phyloP scores from a whole-genome alignment of 2,329 filamentous ascomycete genomes.

The Venturia nashicola region DNA sequence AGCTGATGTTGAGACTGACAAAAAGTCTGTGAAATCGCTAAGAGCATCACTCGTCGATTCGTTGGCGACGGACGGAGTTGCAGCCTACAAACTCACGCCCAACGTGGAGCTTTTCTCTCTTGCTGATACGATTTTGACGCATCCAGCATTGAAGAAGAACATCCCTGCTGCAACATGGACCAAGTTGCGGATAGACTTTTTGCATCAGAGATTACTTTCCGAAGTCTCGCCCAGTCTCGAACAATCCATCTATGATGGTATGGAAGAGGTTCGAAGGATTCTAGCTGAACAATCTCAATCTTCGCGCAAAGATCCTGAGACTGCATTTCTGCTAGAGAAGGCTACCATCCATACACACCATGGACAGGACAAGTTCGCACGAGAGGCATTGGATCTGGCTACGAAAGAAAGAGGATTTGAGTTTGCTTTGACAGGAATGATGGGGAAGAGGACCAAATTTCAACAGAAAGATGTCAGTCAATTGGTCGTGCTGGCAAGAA shows the following conservation, averaged over 20 bases:
- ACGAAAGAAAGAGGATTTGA: conserved; percentile 55
- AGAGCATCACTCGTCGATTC: conserved; percentile 51
- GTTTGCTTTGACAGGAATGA: conserved; percentile 71
- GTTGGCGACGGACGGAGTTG: conserved; percentile 72
- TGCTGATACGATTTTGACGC: conserved; percentile 48
- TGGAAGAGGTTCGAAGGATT: conserved; percentile 41
- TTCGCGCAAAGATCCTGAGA: conserved; percentile 20
- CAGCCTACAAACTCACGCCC: conserved; percentile 74
- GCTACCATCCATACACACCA: conserved; percentile 76
- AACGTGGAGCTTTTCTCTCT: conserved; percentile 74
- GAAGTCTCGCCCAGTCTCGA: conserved; percentile 51
- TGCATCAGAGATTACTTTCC: conserved; percentile 55
- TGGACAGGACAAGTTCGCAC: conserved; percentile 65
- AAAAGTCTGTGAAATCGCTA: conserved; percentile 27
- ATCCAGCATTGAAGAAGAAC: conserved; percentile 33
- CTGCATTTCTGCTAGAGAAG: conserved; percentile 68
- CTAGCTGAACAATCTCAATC: conserved; percentile 17
- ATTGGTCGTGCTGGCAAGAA: conserved; percentile 80
- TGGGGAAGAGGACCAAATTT: conserved; percentile 76
- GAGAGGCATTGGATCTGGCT: conserved; percentile 57
- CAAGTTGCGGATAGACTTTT: conserved; percentile 59
- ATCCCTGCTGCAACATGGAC: conserved; percentile 44
- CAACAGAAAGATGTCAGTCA: conserved; percentile 76
- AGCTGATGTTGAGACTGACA: conserved; percentile 27
- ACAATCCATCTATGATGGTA: conserved; percentile 45